Conservation (phyloP, 768 basidiomycete species). For the Tricholoma saponaceum region DNA sequence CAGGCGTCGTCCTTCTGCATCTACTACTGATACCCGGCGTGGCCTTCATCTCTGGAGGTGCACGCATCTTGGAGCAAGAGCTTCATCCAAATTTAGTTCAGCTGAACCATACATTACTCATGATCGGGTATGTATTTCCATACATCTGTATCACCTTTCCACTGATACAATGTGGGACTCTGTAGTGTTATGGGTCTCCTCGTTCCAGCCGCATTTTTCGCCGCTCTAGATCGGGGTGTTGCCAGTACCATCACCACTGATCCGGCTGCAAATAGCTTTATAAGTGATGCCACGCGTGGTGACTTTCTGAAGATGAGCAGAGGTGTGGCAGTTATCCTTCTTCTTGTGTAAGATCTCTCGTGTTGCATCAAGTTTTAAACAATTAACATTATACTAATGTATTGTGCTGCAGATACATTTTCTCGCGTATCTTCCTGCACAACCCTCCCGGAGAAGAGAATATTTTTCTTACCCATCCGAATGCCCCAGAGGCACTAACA, state of each 20-base stretch:
- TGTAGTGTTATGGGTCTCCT: slow-evolving; percentile 58
- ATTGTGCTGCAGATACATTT: slow-evolving; percentile 46
- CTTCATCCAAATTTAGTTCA: slow-evolving; percentile 62
- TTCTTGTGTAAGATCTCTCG: slow-evolving; percentile 44
- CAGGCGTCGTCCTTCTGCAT: slow-evolving; percentile 72
- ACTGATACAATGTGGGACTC: background rate
- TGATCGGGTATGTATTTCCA: slow-evolving; percentile 49
- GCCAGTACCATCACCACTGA: slow-evolving; percentile 9
- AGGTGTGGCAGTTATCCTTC: slow-evolving; percentile 59
- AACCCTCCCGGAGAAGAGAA: slow-evolving; percentile 64
- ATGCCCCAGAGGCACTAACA: slow-evolving; percentile 42
- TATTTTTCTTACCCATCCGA: slow-evolving; percentile 33
- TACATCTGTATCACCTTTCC: background rate
- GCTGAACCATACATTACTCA: slow-evolving; percentile 66
- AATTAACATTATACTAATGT: background rate
- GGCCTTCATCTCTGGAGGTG: slow-evolving; percentile 69
- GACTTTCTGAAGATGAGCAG: slow-evolving; percentile 60
- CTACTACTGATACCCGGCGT: slow-evolving; percentile 67
- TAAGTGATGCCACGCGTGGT: slow-evolving; percentile 41
- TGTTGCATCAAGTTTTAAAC: background rate
- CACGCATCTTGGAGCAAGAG: slow-evolving; percentile 61
- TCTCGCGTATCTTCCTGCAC: slow-evolving; percentile 65
- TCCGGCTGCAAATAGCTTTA: slow-evolving; percentile 18
- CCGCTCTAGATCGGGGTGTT: slow-evolving; percentile 43
- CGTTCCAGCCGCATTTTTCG: slow-evolving; percentile 66